Evolutionary conservation across 1,139 yeast species (phyloP).

Genomic region (Yamadazyma conglobata): DNA sequence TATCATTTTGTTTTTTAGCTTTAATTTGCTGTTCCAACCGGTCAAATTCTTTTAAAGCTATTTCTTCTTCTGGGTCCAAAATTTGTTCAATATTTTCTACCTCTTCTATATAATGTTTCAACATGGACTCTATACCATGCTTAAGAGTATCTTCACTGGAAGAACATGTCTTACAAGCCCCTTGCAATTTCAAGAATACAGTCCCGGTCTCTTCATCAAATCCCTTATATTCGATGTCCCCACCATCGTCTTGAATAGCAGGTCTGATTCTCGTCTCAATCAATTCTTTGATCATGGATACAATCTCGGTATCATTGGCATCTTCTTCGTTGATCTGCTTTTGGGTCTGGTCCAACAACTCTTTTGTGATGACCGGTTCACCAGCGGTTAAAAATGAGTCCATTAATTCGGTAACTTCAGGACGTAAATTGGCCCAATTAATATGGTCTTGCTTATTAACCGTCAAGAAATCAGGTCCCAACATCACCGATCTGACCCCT

Average conservation of each 20-base stretch:
- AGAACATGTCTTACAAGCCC: slow-evolving; percentile 81
- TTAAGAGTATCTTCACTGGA: slow-evolving; percentile 74
- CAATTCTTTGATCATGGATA: slow-evolving; percentile 57
- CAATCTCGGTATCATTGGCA: slow-evolving; percentile 49
- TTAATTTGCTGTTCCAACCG: slow-evolving; percentile 51
- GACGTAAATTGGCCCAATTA: slow-evolving; percentile 45
- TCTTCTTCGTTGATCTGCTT: slow-evolving; percentile 27
- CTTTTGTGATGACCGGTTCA: slow-evolving; percentile 54
- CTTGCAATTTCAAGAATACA: slow-evolving; percentile 71
- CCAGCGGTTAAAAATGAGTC: slow-evolving; percentile 33
- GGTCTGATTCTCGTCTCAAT: slow-evolving; percentile 63
- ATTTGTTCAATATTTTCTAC: slow-evolving; percentile 74
- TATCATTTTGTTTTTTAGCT: slow-evolving; percentile 20
- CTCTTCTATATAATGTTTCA: slow-evolving; percentile 80
- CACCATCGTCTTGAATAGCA: slow-evolving; percentile 77
- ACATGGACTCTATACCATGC: slow-evolving; percentile 80
- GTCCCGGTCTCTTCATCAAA: slow-evolving; percentile 67
- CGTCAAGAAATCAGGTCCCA: slow-evolving; percentile 60
- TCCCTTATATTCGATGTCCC: slow-evolving; percentile 69
- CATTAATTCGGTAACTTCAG: slow-evolving; percentile 41
- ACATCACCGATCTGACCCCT: slow-evolving; percentile 84
- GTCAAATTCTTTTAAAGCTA: slow-evolving; percentile 67
- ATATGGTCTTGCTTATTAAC: slow-evolving; percentile 46
- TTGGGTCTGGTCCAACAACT: slow-evolving; percentile 35
- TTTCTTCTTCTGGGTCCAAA: slow-evolving; percentile 44